Evolutionary conservation across 148 eudicot genomes (phyloP), one percentile per base, ranked within the genome.

Genomic region (Suaeda aralocaspica): DNA sequence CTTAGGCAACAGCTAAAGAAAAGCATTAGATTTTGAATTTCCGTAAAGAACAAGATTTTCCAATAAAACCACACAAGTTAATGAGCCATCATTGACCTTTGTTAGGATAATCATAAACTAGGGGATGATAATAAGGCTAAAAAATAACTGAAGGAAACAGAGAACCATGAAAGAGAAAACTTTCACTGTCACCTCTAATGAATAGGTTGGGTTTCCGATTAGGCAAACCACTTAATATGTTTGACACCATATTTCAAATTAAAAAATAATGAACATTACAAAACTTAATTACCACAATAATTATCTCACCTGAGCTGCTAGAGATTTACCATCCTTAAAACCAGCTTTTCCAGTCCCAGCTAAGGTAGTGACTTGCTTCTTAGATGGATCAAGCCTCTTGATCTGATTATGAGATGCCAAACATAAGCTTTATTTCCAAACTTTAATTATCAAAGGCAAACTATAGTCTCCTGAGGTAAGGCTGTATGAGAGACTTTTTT

Each of bases 261-360:
- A 21, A 22, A 4, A 15, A 33, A 45, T 26, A 13, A 68, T 12
- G 72, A 68, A 28, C 59, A 68, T 14, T 28, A 51, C 3, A 67
- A 56, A 16, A 4, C 34, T 11, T 28, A 16, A 18, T 19, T 11
- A 29, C 61, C 29, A 59, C 49, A 36, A 67, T 15, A 18, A 22
- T 64, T 64, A 46, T 24, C 75, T 46, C 58, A 90, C 98, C 98
- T 90, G 96, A 78, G 98, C 89, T 77, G 69, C 67, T 51, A 80
- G 63, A 61, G 89, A 86, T 76, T 77, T 60, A 69, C 98, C 98
- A 82, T 93, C 98, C 80, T 82, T 88, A 76, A 90, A 90, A 64
- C 98, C 96, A 79, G 98, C 98, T 81, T 82, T 85, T 64, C 98
- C 98, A 45, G 85, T 82, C 60, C 98, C 98, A 63, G 89, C 92